Base-by-base conservation (phyloP, 108 stramenopile species). In the Fragilariopsis cylindrus region DNA sequence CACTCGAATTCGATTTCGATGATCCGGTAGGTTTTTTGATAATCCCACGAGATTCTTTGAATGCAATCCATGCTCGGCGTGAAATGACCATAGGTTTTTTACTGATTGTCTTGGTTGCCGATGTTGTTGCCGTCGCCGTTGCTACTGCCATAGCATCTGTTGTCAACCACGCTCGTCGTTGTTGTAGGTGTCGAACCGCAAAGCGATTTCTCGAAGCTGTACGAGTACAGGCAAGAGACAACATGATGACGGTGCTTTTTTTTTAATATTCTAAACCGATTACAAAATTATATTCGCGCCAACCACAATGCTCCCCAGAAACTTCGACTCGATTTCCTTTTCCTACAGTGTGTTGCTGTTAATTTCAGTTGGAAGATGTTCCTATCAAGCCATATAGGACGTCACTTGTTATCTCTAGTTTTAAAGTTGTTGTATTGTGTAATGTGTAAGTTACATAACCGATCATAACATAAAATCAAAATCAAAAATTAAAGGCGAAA, bases 1-100 rank as follows among this genome's bases (percentile, higher is more conserved):
- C 30, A 45, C 30, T 49, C 52, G 70, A 46, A 16, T 57, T 74
- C 21, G 69, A 70, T 47, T 50, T 58, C 7, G 57, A 57, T 18
- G 47, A 30, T 42, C 45, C 62, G 19, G 74, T 69, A 9, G 60
- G 55, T 53, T 67, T 79, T 30, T 68, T 39, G 8, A 15, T 3
- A 50, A 60, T 57, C 42, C 62, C 62, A 5, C 62, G 40, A 11
- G 52, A 48, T 60, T 72, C 47, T 48, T 47, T 47, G 55, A 74
- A 69, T 2, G 73, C 69, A 60, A 75, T 54, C 79, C 79, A 80
- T 1, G 62, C 79, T 9, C 74, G 70, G 0, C 79, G 74, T 12
- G 72, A 69, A 7, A 80, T 44, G 12, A 80, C 74, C 19, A 62
- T 39, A 40, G 70, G 79, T 60, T 30, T 30, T 16, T 30, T 6